Base-by-base conservation (phyloP, 331 rosid genomes). In the Pyrus hybrid region DNA sequence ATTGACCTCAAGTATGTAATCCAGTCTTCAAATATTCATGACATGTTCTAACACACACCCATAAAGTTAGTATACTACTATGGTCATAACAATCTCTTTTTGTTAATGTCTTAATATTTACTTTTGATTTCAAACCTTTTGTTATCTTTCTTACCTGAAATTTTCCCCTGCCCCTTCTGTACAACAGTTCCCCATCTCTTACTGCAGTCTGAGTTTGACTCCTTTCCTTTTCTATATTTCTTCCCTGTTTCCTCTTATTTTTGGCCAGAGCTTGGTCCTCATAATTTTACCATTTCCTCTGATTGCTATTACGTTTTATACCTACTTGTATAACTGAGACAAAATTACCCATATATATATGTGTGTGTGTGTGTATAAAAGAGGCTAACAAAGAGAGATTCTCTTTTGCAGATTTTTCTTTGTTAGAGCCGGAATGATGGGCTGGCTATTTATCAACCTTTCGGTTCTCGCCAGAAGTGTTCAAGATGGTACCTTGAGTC, bases 371-470 rank as follows among this genome's bases (percentile, higher is more conserved):
- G n/a, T n/a, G n/a, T n/a, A n/a, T n/a, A n/a, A n/a, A n/a, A n/a
- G 65, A 54, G 35, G 76, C 66, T 37, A 14, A 28, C 16, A 56
- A 51, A 71, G 13, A 63, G 57, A 61, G 67, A 73, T 69, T 74
- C 30, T 76, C 62, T 83, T 81, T 28, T 80, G 86, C 84, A 94
- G 97, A 82, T 92, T 94, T 86, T 94, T 94, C 92, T 92, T 90
- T 80, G 97, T 94, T 81, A 87, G 97, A 92, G 97, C 97, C 77
- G 99, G 97, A 80, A 92, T 94, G 97, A 90, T 94, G 96, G 97
- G 97, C 30, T 94, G 97, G 99, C 85, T 94, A 33, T 87, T 90
- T 69, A 90, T 94, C 85, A 92, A 88, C 80, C 86, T 94, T 64
- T 92, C 97, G 32, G 74, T 92, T 84, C 87, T 94, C n/a, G 89